Conservation (phyloP, 2,329 filamentous ascomycete genomes). For the Ophiostoma pallidulum region DNA sequence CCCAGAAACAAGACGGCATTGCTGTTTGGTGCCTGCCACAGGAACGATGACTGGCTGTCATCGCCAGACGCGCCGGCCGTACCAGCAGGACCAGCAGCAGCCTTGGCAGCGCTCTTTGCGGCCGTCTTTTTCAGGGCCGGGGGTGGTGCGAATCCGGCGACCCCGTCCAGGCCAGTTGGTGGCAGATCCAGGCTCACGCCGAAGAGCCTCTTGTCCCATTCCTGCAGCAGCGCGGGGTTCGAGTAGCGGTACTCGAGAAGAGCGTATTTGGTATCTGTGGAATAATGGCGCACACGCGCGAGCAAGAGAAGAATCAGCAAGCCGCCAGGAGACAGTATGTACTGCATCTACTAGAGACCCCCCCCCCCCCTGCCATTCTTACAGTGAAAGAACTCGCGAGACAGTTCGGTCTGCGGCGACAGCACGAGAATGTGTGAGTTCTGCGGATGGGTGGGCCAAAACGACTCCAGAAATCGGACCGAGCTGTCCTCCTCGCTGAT, state of each 20-base stretch:
- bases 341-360: too few species aligned
- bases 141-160: conserved; percentile 44
- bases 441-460: conserved; percentile 61
- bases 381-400: conserved; percentile 75
- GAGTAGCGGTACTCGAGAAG: conserved; percentile 74
- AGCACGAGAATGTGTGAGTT: conserved; percentile 74
- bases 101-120: neutral
- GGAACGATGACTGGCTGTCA: conserved; percentile 46
- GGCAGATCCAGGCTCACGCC: conserved; percentile 76
- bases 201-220: conserved; percentile 50
- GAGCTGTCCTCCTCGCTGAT: conserved; percentile 62
- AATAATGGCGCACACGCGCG: too few species aligned
- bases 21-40: conserved; percentile 78
- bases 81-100: neutral
- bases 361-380: too few species aligned
- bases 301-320: too few species aligned
- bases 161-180: conserved; percentile 47
- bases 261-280: conserved; percentile 66
- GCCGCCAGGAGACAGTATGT: too few species aligned
- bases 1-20: conserved; percentile 77
- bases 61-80: conserved; percentile 8
- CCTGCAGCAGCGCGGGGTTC: conserved; percentile 29
- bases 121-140: conserved; percentile 12
- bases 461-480: conserved; percentile 71
- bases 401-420: conserved; percentile 70